Evolutionary conservation across 1,284 basidiomycete genomes (phyloP).

Genomic region (Schizophyllum commune): DNA sequence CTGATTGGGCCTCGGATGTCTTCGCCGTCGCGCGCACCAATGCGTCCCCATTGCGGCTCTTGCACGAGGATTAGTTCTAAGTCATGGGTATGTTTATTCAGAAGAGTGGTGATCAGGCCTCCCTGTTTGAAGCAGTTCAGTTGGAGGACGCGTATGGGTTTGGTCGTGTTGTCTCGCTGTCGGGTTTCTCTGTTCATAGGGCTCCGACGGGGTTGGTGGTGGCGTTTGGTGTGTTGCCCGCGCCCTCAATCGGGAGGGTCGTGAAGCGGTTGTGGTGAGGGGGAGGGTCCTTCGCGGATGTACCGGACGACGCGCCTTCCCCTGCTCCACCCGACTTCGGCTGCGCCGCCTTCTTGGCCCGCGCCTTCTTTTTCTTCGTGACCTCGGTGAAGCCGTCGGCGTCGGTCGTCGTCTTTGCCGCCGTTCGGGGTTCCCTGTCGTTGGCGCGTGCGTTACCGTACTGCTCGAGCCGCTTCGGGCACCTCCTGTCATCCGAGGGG

Average conservation of each 20-base stretch:
- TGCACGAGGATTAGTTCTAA: conserved; percentile 20
- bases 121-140: conserved; percentile 15
- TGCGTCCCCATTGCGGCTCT: conserved; percentile 19
- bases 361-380: too few species aligned
- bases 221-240: background rate
- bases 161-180: conserved; percentile 2
- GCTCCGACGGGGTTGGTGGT: background rate
- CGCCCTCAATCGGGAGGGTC: too few species aligned
- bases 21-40: conserved; percentile 12
- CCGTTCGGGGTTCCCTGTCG: background rate
- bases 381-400: too few species aligned
- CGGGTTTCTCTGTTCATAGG: background rate
- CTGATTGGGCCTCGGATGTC: conserved; percentile 11
- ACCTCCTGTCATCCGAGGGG: background rate
- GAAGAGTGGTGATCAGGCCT: conserved; percentile 8
- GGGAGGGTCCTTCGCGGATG: too few species aligned
- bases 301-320: too few species aligned
- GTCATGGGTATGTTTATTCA: conserved; percentile 11
- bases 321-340: too few species aligned
- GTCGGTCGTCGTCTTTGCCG: too few species aligned
- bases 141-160: conserved; percentile 15
- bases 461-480: background rate
- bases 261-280: too few species aligned
- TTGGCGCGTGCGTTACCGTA: background rate
- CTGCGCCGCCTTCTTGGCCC: too few species aligned